phyloP scores from a whole-genome alignment of 139 green algal genomes.

The Coccomyxa sp. region DNA sequence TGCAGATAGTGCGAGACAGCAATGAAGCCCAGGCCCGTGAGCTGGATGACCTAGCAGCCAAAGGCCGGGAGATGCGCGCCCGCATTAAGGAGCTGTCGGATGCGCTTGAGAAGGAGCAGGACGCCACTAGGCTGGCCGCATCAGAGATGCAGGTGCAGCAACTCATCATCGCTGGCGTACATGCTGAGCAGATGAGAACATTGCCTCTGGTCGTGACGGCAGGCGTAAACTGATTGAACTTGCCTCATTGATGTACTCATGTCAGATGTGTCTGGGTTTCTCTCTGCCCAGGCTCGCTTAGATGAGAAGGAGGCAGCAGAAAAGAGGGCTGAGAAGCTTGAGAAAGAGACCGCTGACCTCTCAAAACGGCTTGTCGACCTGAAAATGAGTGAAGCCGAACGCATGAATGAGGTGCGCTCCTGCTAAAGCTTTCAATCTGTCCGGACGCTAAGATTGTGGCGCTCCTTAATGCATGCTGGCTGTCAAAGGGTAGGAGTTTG shows the following conservation, averaged over 20 bases:
- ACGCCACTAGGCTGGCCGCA: constrained; percentile 14
- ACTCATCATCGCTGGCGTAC: neutral
- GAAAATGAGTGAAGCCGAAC: constrained; percentile 50
- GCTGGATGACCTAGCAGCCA: constrained; percentile 15
- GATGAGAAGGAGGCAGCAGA: constrained; percentile 35
- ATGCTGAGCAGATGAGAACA: too few relatives aligned
- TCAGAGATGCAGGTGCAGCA: constrained; percentile 21
- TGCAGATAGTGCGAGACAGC: constrained; percentile 37
- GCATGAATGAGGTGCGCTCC: constrained; percentile 63
- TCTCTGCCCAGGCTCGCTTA: constrained; percentile 22
- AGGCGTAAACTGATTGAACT: too few relatives aligned
- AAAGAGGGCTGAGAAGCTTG: constrained; percentile 17
- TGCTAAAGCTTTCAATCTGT: constrained; percentile 8
- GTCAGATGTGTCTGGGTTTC: neutral
- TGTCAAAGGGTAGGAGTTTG: too few relatives aligned
- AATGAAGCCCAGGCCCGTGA: constrained; percentile 31
- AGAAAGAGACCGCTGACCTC: constrained; percentile 40
- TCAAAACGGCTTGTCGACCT: constrained; percentile 47
- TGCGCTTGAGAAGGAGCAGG: constrained; percentile 16
- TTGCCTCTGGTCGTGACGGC: too few relatives aligned
- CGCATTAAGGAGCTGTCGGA: constrained; percentile 11
- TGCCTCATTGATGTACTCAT: too few relatives aligned
- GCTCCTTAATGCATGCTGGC: too few relatives aligned
- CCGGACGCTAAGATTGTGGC: too few relatives aligned
- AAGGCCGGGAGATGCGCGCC: constrained; percentile 5